Percentiles rank a stretch among this genome's conserved stretches.
These are phyloP conservation scores for Didymella pinodella DNA, from an alignment of 2,329 filamentous ascomycete species.

Conservation along the genomic window DNA sequence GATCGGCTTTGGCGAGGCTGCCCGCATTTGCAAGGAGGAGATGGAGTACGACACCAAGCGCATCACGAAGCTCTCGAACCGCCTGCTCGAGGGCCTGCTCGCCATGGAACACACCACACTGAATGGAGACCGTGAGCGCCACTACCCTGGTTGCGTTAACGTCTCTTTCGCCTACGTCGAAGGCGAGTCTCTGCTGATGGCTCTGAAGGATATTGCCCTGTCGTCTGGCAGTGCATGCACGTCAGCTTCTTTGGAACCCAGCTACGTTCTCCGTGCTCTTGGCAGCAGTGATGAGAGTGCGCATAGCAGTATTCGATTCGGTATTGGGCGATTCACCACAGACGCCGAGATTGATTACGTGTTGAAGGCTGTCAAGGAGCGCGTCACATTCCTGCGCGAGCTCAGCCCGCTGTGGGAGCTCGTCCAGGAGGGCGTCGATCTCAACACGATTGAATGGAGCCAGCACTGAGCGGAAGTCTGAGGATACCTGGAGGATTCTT, in stretches of 20 bases:
- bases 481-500: constrained; percentile 25
- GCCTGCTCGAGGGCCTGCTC: constrained; percentile 81
- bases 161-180: constrained; percentile 99
- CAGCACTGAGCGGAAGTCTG: constrained; percentile 72
- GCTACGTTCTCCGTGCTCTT: constrained; percentile 91
- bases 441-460: constrained; percentile 98
- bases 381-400: constrained; percentile 92
- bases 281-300: constrained; percentile 97
- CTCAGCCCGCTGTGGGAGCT: constrained; percentile 96
- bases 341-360: constrained; percentile 97
- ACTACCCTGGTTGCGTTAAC: constrained; percentile 97
- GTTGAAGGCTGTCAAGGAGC: constrained; percentile 87
- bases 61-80: constrained; percentile 82
- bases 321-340: constrained; percentile 96
- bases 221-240: constrained; percentile 98
- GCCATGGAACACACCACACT: constrained; percentile 90
- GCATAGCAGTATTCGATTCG: constrained; percentile 96
- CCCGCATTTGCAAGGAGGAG: constrained; percentile 87
- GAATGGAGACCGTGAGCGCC: constrained; percentile 82
- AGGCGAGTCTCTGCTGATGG: constrained; percentile 97
- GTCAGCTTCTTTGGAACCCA: constrained; percentile 93
- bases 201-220: constrained; percentile 94
- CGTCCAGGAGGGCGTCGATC: constrained; percentile 93
- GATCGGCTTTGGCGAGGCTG: constrained; percentile 95
- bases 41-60: constrained; percentile 93